Base-by-base conservation (phyloP, 306 rosid genomes). In the Cotoneaster glaucophyllus region DNA sequence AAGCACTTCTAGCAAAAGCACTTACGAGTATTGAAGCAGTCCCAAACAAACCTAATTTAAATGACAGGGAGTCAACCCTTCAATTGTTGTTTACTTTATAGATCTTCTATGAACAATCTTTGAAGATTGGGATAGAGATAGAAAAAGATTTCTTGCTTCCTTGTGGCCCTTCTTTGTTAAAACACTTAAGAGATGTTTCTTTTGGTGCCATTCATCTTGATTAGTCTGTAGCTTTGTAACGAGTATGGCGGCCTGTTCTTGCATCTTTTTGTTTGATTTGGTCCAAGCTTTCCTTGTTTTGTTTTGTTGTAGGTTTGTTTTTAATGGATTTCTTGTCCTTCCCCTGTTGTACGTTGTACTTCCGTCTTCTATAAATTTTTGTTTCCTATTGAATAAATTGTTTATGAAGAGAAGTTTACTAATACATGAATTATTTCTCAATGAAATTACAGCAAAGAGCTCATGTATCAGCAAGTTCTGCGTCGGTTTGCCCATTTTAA, bases 391-490 rank as follows among this genome's bases (percentile, higher is more conserved):
- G 6, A 13, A 21, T 5, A 71, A 4, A 64, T 48, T 32, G 53
- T 61, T 56, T 52, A 26, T 70, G 22, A 11, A 65, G 45, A 74
- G 67, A 0, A 22, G 17, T 50, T 48, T 34, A 64, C 18, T 50
- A 11, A 39, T 22, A 31, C 61, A 14, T 77, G 66, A 78, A 63
- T 56, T 64, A 58, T 21, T 44, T 44, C 41, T 56, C 71, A 54
- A 64, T 84, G 56, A 64, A 67, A 70, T 71, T 90, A 75, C 91
- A 94, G 97, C 86, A 86, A 94, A 86, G 98, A 94, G 85, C 97
- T 94, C 71, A 94, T 94, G 93, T 94, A 94, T 75, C 96, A 94
- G 85, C 98, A 95, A 86, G 98, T 86, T 82, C 78, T 92, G 73
- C 88, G 85, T 70, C 93, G 96, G 56, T 92, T 95, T 83, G 86